Base-by-base conservation (phyloP, 495 filamentous ascomycete species). In the Achaetomiella virescens region DNA sequence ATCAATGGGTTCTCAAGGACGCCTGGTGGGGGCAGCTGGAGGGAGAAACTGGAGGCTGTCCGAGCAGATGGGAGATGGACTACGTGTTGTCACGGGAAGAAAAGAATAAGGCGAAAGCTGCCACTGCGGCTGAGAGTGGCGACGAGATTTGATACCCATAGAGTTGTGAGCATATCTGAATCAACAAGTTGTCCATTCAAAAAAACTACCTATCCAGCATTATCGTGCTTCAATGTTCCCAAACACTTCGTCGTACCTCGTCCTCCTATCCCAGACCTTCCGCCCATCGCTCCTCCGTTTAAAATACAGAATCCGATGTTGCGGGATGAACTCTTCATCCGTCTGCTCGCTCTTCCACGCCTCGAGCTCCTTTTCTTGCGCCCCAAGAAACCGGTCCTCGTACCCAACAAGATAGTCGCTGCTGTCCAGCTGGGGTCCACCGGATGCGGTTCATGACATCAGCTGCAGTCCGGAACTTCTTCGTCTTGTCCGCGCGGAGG, bases 271-370 rank as follows among this genome's bases (percentile, higher is more conserved):
- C 78, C 77, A 76, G 77, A 91, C 55, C 78, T 73, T 60, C 61
- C 68, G 69, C 73, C 84, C 61, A 75, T 80, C 69, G 75, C 83
- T 69, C 60, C 69, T 78, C 46, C 78, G 74, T 66, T 79, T 81
- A 58, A 92, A 89, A 58, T 85, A 89, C 47, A 87, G 48, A 46
- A 92, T 84, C 5, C 89, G 78, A 70, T 92, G 89, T 69, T 86
- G 80, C 8, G 89, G 89, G 59, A 92, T 91, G 62, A 90, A 92
- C 57, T 91, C 89, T 60, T 92, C 85, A 58, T 92, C 84, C 24
- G 87, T 91, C 41, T 82, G 75, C 55, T 92, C 88, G 18, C 71
- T 79, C 70, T 85, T 88, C 88, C 89, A 92, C 29, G 73, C 72
- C 44, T 77, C 78, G 9, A 90, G 68, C 6, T 71, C 63, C 50